Conservation (phyloP, 805 yeast genomes). For the Candida incommunis region DNA sequence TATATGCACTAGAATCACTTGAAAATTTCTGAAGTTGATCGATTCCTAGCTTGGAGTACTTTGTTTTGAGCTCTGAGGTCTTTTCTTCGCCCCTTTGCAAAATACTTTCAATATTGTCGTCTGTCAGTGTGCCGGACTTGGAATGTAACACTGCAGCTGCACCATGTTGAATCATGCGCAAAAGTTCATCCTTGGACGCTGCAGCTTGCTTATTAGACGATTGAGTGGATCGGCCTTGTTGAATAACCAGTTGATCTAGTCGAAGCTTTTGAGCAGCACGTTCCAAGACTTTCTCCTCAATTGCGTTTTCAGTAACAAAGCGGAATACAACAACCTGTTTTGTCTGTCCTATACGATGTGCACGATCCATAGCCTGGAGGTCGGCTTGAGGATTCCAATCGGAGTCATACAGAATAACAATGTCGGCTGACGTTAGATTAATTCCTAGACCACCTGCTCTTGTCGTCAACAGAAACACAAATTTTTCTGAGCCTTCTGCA, state of each 20-base stretch:
- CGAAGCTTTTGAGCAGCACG: constrained; percentile 90
- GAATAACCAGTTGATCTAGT: constrained; percentile 88
- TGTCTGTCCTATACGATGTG: constrained; percentile 93
- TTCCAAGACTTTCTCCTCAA: constrained; percentile 90
- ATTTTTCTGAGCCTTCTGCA: constrained; percentile 63
- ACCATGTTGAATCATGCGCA: constrained; percentile 94
- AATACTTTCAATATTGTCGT: constrained; percentile 64
- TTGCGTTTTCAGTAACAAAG: constrained; percentile 90
- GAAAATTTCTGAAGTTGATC: constrained; percentile 91
- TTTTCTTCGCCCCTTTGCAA: constrained; percentile 68
- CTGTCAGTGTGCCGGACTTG: constrained; percentile 15
- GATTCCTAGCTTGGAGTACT: constrained; percentile 71
- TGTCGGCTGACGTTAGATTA: constrained; percentile 81
- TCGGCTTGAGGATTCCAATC: constrained; percentile 99
- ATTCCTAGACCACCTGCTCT: constrained; percentile 97
- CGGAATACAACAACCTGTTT: constrained; percentile 88
- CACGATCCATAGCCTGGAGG: constrained; percentile 95
- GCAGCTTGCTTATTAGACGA: constrained; percentile 17
- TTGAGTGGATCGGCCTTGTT: constrained; percentile 50
- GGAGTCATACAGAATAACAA: constrained; percentile 77
- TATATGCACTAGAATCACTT: constrained; percentile 84
- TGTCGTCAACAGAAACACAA: constrained; percentile 74
- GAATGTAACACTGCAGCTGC: constrained; percentile 74
- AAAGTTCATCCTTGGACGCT: constrained; percentile 59
- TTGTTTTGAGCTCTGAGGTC: constrained; percentile 64